These are phyloP conservation scores for Dendrothele bispora DNA, from an alignment of 768 basidiomycete species.

Conservation along the genomic window DNA sequence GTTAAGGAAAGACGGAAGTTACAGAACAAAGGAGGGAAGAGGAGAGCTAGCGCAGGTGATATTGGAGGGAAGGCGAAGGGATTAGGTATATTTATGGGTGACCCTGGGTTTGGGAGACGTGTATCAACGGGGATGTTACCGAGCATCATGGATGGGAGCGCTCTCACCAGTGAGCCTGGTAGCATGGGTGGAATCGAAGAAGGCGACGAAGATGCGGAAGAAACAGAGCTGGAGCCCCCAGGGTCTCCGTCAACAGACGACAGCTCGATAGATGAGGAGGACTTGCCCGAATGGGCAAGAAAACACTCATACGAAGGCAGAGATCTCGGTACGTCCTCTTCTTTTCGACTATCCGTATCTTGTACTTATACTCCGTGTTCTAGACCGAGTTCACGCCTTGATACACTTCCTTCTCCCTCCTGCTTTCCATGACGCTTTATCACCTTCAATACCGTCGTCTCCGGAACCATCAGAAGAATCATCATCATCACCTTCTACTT, in stretches of 20 bases:
- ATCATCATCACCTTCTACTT: conserved; percentile 13
- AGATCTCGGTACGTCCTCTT: conserved; percentile 50
- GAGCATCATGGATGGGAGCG: conserved; percentile 48
- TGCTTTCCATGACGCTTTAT: conserved; percentile 41
- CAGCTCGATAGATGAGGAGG: conserved; percentile 60
- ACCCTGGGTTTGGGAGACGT: conserved; percentile 38
- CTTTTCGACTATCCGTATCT: conserved; percentile 3
- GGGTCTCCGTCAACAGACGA: too few relatives aligned
- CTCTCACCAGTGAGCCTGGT: conserved; percentile 57
- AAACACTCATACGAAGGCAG: conserved; percentile 53
- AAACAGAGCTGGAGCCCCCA: too few relatives aligned
- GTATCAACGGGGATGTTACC: conserved; percentile 59
- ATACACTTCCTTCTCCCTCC: conserved; percentile 60
- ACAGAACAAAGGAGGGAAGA: conserved; percentile 41
- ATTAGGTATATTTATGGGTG: conserved; percentile 15
- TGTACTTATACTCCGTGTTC: too few relatives aligned
- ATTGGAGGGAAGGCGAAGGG: conserved; percentile 26
- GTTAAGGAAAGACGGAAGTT: conserved; percentile 45
- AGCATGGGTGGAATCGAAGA: conserved; percentile 48
- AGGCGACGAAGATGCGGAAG: conserved; percentile 21
- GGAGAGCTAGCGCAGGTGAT: conserved; percentile 51
- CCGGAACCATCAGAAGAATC: too few relatives aligned
- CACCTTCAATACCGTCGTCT: too few relatives aligned
- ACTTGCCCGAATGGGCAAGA: conserved; percentile 78
- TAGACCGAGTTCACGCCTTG: conserved; percentile 68